Evolutionary conservation across 2,329 filamentous ascomycete species (phyloP), one percentile per base, ranked within the genome.

Genomic region (Albophoma yamanashiensis): DNA sequence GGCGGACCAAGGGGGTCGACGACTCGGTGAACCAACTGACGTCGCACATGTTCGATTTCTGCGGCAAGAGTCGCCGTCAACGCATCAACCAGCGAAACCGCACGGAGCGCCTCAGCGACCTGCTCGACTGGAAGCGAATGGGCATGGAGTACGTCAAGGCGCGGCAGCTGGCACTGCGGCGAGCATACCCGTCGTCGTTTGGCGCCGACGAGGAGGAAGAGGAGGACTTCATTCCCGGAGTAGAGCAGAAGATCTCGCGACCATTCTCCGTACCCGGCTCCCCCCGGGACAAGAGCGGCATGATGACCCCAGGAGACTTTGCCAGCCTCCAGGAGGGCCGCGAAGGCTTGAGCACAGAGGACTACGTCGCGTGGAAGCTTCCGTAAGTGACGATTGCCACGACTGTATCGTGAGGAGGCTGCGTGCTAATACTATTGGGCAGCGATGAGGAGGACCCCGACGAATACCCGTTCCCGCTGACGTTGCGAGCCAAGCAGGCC

Each of bases 261-360:
- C 94, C 94, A 9, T 87, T 97, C 75, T 97, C 92, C 3, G 92
- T 96, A 57, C 94, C 94, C 2, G 94, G 94, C 11, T 96, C 92
- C 22, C 94, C 94, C 12, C 84, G 92, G 63, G 92, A 96, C 71
- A 85, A 92, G 40, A 88, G 88, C 52, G 94, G 94, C 59, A 96
- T 97, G 92, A 97, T 99, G 94, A 99, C 94, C 0, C 94, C 94
- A 9, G 94, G 94, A 55, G 94, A 99, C 74, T 97, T 97, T 80
- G 94, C 92, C 36, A 96, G 91, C 67, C 79, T 99, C 60, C 94
- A 97, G 75, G 94, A 99, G 75, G 91, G 92, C 53, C 88, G 89
- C 52, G 94, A 99, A 74, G 92, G 93, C 1, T 77, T 99, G 67
- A 94, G 83, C 77, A 97, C 94, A 0, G 94, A 99, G 76, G 94